Base-by-base conservation (phyloP, 2,329 filamentous ascomycete species). In the Diaporthe aspalathi region DNA sequence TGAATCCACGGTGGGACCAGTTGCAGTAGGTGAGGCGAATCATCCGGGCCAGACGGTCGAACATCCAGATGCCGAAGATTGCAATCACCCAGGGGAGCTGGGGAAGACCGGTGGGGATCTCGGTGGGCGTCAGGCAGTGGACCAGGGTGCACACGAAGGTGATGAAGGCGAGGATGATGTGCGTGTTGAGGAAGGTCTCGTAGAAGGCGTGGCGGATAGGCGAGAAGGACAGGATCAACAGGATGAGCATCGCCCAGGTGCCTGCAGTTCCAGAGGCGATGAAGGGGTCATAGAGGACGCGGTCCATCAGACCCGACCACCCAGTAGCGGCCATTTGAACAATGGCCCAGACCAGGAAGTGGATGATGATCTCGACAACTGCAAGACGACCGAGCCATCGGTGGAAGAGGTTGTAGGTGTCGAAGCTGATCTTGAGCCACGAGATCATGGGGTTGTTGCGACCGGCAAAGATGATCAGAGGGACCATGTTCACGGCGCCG, bases 131-230 rank as follows among this genome's bases (percentile, higher is more conserved):
- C 54, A 89, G 85, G 76, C 94, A 90, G 83, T 98, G 96, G 47
- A 95, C 84, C 88, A 91, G 96, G 11, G 95, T 90, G 77, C 91
- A 91, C 70, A 89, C 85, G 65, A 98, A 88, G 60, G 86, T 84
- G 68, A 93, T 78, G 45, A 92, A 81, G 49, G 91, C 94, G 65
- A 97, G 83, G 47, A 93, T 80, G 76, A 97, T 94, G 83, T 98
- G 96, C 38, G 92, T 82, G 79, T 93, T 94, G 76, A 98, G 88
- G 83, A 99, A 99, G 1, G 94, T 97, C 83, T 99, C 96, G 84
- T 99, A 99, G 80, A 97, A 98, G 49, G 95, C 94, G 81, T 98
- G 95, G 73, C 96, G 91, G 66, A 99, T 79, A 0, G 94, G 92
- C 2, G 94, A 95, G 68, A 93, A 84, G 12, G 94, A 92, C 35